These are phyloP conservation scores for Aspergillus fumigatus DNA, from an alignment of 2,329 filamentous ascomycete species.

Conservation along the genomic window DNA sequence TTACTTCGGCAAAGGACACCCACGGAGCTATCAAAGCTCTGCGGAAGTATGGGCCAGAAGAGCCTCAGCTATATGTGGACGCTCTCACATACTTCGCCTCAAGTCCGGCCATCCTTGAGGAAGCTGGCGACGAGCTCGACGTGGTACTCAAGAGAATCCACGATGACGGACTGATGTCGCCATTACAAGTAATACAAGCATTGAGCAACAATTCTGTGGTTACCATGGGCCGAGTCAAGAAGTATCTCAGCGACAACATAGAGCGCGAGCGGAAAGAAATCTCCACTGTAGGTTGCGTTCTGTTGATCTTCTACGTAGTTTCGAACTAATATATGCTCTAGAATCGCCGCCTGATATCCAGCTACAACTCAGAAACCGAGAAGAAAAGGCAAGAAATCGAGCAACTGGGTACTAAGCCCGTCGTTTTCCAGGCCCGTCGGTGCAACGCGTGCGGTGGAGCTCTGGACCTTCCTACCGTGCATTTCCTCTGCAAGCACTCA, in stretches of 20 bases:
- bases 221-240: constrained; percentile 96
- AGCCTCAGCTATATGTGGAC: constrained; percentile 87
- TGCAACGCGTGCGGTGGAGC: constrained; percentile 76
- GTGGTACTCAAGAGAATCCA: constrained; percentile 81
- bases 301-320: background rate
- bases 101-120: constrained; percentile 71
- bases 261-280: constrained; percentile 86
- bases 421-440: constrained; percentile 83
- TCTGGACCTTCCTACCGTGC: constrained; percentile 83
- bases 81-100: constrained; percentile 92
- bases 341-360: constrained; percentile 76
- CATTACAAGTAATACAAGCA: constrained; percentile 92
- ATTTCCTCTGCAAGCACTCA: constrained; percentile 95
- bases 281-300: constrained; percentile 42
- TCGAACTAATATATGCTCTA: constrained; percentile 30
- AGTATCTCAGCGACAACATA: constrained; percentile 84
- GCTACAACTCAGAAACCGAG: constrained; percentile 78
- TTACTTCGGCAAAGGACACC: constrained; percentile 88
- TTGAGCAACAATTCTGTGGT: constrained; percentile 75
- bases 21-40: constrained; percentile 83
- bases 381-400: constrained; percentile 73
- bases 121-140: constrained; percentile 82
- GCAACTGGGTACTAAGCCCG: constrained; percentile 72
- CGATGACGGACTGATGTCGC: constrained; percentile 86
- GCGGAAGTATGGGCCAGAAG: constrained; percentile 83